Conservation (phyloP, 345 rosid species). For the Isatis tinctoria region DNA sequence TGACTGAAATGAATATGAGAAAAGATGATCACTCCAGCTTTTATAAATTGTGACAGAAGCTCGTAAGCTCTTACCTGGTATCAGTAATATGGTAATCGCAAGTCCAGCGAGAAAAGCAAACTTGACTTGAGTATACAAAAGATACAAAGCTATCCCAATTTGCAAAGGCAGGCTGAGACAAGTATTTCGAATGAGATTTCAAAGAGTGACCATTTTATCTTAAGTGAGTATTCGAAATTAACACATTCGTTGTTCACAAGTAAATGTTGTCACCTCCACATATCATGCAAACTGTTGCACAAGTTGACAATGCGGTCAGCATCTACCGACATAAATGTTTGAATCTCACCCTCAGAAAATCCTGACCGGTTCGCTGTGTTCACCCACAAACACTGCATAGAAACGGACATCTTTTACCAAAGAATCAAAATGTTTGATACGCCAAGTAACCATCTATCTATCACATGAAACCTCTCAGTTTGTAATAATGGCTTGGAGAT, state of each 20-base stretch:
- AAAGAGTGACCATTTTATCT: background rate
- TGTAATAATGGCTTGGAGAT: background rate
- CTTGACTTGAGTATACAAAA: slow-evolving; percentile 83
- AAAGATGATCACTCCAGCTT: background rate
- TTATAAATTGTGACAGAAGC: background rate
- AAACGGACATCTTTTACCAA: slow-evolving; percentile 2
- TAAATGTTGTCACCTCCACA: slow-evolving; percentile 70
- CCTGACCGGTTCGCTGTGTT: slow-evolving; percentile 65
- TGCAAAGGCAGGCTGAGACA: slow-evolving; percentile 87
- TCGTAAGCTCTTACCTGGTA: slow-evolving; percentile 60
- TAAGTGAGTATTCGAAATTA: background rate
- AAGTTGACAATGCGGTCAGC: slow-evolving; percentile 86
- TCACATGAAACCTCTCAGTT: background rate
- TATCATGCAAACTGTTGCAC: slow-evolving; percentile 87
- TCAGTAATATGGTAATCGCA: slow-evolving; percentile 66
- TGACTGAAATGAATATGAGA: slow-evolving; percentile 45
- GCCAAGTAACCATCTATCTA: background rate
- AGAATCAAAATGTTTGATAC: background rate
- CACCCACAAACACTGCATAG: slow-evolving; percentile 61
- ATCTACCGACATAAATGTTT: slow-evolving; percentile 96
- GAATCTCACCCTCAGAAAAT: slow-evolving; percentile 93
- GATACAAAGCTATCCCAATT: slow-evolving; percentile 81
- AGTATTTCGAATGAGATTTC: background rate
- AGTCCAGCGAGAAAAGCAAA: slow-evolving; percentile 86
- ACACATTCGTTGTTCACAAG: slow-evolving; percentile 10